Percentiles rank a stretch among this genome's conserved stretches.
Conservation (phyloP, 805 yeast species). For the Zygosaccharomyces bisporus region DNA sequence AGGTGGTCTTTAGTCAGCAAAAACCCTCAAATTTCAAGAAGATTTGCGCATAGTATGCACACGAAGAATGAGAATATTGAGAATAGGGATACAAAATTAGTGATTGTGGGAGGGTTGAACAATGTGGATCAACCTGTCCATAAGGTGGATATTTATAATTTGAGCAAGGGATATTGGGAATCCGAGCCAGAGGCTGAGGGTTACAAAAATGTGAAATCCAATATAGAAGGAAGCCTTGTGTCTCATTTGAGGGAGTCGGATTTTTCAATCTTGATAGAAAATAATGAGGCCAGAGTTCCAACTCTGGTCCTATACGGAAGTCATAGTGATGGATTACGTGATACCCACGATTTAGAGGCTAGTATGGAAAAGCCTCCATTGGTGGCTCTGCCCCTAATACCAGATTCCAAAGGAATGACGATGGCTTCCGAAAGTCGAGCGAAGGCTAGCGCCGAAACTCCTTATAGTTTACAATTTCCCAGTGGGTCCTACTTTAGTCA, state of each 20-base stretch:
- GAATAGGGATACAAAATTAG: constrained; percentile 31
- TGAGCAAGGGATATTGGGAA: constrained; percentile 34
- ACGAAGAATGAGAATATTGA: constrained; percentile 30
- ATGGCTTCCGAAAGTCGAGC: constrained; percentile 24
- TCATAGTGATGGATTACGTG: constrained; percentile 17
- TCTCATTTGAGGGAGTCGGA: constrained; percentile 21
- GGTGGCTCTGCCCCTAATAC: constrained; percentile 34
- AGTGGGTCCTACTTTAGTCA: constrained; percentile 64
- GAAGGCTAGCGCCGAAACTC: constrained; percentile 25
- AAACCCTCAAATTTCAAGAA: constrained; percentile 35
- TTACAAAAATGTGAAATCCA: constrained; percentile 16
- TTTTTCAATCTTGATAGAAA: constrained; percentile 29
- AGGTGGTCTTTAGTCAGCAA: constrained; percentile 52
- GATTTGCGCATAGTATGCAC: constrained; percentile 55
- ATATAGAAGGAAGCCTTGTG: constrained; percentile 22
- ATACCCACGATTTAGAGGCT: constrained; percentile 5
- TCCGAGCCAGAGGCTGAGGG: constrained; percentile 15
- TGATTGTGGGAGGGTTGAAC: constrained; percentile 35
- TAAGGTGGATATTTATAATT: constrained; percentile 32
- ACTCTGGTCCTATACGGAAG: constrained; percentile 25
- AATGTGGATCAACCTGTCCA: constrained; percentile 32
- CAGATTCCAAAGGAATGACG: constrained; percentile 34
- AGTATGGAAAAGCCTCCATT: constrained; percentile 25
- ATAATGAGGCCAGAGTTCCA: constrained; percentile 30
- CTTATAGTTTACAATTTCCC: constrained; percentile 47